phyloP scores from a whole-genome alignment of 139 green algal genomes.

The Tetraselmis striata region DNA sequence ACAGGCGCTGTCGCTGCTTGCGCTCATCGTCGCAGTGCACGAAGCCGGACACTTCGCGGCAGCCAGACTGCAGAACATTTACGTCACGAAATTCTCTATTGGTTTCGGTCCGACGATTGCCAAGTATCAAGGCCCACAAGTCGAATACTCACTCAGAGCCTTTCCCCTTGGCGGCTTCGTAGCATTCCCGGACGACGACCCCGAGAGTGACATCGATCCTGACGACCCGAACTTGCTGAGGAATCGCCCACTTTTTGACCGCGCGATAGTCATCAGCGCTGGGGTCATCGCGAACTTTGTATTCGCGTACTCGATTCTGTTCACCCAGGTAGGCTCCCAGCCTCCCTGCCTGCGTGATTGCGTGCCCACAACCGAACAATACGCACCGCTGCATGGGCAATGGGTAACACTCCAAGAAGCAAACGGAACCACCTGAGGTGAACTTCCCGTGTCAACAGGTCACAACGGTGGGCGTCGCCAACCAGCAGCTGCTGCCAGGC shows the following conservation, averaged over 20 bases:
- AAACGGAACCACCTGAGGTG: no score
- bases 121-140: slow-evolving; percentile 60
- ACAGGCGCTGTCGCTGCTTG: slow-evolving; percentile 72
- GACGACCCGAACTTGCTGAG: slow-evolving; percentile 93
- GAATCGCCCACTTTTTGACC: slow-evolving; percentile 76
- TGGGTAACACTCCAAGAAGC: no score
- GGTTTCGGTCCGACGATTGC: slow-evolving; percentile 86
- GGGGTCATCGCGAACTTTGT: slow-evolving; percentile 90
- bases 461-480: slow-evolving; percentile 55
- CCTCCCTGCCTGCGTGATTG: background rate
- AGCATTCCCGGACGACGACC: slow-evolving; percentile 94
- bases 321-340: slow-evolving; percentile 57
- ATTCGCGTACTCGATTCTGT: slow-evolving; percentile 79
- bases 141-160: slow-evolving; percentile 89
- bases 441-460: no score
- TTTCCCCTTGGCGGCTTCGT: slow-evolving; percentile 95
- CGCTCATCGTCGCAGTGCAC: slow-evolving; percentile 83
- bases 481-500: slow-evolving; percentile 61
- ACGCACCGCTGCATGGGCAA: no score
- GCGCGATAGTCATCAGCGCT: slow-evolving; percentile 79
- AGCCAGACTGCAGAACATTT: slow-evolving; percentile 78
- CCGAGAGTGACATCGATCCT: slow-evolving; percentile 27
- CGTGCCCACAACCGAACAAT: no score
- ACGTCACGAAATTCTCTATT: slow-evolving; percentile 91
- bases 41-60: slow-evolving; percentile 88